These are phyloP conservation scores for Salvia rosmarinus DNA, from an alignment of 257 asterid genomes.

Conservation along the genomic window DNA sequence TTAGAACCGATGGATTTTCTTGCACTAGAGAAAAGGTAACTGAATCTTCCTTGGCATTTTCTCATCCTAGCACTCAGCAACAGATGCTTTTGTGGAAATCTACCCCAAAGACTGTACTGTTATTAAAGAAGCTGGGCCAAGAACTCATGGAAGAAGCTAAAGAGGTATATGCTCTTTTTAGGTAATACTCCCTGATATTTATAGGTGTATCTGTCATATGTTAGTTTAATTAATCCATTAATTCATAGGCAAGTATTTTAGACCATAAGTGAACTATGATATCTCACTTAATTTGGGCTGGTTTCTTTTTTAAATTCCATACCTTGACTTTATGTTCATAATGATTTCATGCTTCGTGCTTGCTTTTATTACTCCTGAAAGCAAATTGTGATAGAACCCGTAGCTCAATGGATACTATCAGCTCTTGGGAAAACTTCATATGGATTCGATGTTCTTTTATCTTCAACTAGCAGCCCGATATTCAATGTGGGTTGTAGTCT, in stretches of 20 bases:
- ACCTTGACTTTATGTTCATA: neutral
- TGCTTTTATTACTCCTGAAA: neutral
- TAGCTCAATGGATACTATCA: neutral
- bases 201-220: conserved; percentile 19
- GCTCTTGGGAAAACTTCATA: neutral
- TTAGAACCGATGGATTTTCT: conserved; percentile 95
- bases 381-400: neutral
- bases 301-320: neutral
- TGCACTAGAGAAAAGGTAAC: conserved; percentile 95
- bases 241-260: conserved; percentile 14
- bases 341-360: neutral
- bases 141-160: conserved; percentile 98
- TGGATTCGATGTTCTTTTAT: neutral
- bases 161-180: conserved; percentile 57
- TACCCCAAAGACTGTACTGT: conserved; percentile 81
- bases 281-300: conserved; percentile 1
- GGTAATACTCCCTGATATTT: conserved; percentile 20
- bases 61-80: conserved; percentile 98
- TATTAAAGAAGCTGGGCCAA: conserved; percentile 89
- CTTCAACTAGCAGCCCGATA: neutral
- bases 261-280: conserved; percentile 8
- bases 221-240: conserved; percentile 21
- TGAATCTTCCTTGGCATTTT: conserved; percentile 94
- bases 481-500: neutral
- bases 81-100: conserved; percentile 99